These are phyloP conservation scores for Blastobotrys peoriensis DNA, from an alignment of 805 yeast genomes.

Conservation along the genomic window DNA sequence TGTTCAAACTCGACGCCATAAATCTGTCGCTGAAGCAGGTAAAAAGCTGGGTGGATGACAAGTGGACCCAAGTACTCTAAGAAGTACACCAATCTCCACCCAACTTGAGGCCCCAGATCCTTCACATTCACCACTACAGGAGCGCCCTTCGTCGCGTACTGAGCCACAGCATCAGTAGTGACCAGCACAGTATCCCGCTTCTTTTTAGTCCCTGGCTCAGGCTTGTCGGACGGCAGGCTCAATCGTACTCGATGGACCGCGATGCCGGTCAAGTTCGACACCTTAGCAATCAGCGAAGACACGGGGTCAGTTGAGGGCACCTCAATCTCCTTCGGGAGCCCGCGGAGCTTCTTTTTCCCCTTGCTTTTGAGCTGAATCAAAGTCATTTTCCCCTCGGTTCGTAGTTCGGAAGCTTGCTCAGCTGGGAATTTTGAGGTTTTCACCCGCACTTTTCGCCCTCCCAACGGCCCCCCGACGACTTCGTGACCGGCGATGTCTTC, in stretches of 20 bases:
- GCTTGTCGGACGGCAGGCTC: slow-evolving; percentile 31
- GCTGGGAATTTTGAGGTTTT: no score
- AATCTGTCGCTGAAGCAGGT: slow-evolving; percentile 35
- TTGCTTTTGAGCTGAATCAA: slow-evolving; percentile 19
- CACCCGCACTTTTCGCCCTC: no score
- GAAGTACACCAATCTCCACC: slow-evolving; percentile 85
- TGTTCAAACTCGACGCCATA: slow-evolving; percentile 35
- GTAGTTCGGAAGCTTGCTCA: no score
- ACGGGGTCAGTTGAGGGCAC: slow-evolving; percentile 35
- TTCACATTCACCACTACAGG: slow-evolving; percentile 53
- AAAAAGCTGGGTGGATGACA: slow-evolving; percentile 67
- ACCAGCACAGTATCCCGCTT: slow-evolving; percentile 38
- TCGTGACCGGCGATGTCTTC: no score
- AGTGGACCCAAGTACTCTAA: slow-evolving; percentile 90
- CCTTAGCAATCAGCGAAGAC: slow-evolving; percentile 37
- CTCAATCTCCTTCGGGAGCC: slow-evolving; percentile 26
- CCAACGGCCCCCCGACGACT: no score
- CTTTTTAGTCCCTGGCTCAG: slow-evolving; percentile 32
- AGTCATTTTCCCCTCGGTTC: slow-evolving; percentile 12
- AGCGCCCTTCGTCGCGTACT: slow-evolving; percentile 36
- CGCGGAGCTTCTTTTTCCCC: slow-evolving; percentile 18
- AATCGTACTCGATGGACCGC: slow-evolving; percentile 52
- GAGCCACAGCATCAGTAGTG: slow-evolving; percentile 38
- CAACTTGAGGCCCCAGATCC: slow-evolving; percentile 89
- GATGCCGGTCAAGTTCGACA: slow-evolving; percentile 41